These are phyloP conservation scores for Colletotrichum karsti DNA, from an alignment of 2,329 filamentous ascomycete species.

Conservation along the genomic window DNA sequence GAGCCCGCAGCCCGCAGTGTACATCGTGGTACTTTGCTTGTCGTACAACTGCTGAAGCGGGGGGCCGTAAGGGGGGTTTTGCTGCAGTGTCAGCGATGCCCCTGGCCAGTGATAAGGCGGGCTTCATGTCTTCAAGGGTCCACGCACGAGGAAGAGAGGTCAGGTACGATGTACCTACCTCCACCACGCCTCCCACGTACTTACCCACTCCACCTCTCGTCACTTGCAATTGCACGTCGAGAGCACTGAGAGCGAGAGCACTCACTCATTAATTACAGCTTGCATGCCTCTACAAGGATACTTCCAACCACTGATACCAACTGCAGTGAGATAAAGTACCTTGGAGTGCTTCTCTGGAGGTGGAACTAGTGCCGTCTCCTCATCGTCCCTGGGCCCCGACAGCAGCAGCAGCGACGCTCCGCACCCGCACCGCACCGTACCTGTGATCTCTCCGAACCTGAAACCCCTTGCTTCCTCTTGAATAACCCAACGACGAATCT, in stretches of 20 bases:
- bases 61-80: slow-evolving; percentile 3
- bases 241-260: background rate
- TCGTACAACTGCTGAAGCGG: background rate
- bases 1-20: background rate
- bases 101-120: slow-evolving; percentile 21
- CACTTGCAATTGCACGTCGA: background rate
- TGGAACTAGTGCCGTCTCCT: slow-evolving; percentile 6
- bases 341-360: background rate
- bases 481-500: slow-evolving; percentile 27
- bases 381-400: slow-evolving; percentile 10
- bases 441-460: slow-evolving; percentile 29
- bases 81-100: slow-evolving; percentile 4
- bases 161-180: slow-evolving; percentile 16
- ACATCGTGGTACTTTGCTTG: slow-evolving; percentile 7
- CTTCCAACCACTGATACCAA: too few relatives aligned
- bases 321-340: too few relatives aligned
- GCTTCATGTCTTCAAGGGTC: slow-evolving; percentile 23
- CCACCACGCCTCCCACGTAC: background rate
- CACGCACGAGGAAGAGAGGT: slow-evolving; percentile 18
- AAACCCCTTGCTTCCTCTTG: slow-evolving; percentile 29
- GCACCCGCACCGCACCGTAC: slow-evolving; percentile 18
- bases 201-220: background rate
- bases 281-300: too few relatives aligned
- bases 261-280: too few relatives aligned
- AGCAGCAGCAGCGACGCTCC: slow-evolving; percentile 1